phyloP scores from a whole-genome alignment of 2,329 filamentous ascomycete species.

The Ophiostoma australiae region DNA sequence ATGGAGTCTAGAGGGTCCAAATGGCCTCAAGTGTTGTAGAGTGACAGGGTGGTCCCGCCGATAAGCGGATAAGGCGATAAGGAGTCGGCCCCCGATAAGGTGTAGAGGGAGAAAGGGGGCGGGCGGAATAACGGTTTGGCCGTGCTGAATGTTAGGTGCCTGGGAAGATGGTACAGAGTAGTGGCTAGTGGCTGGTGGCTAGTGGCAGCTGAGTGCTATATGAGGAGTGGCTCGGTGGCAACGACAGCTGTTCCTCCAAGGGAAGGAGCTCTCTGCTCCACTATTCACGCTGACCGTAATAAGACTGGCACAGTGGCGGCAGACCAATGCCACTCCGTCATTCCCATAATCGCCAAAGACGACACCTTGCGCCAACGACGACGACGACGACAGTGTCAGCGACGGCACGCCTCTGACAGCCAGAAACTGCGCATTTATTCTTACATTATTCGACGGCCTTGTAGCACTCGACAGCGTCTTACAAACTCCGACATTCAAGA shows the following conservation, averaged over 20 bases:
- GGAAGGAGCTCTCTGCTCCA: neutral
- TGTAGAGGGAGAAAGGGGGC: constrained; percentile 13
- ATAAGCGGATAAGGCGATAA: constrained; percentile 20
- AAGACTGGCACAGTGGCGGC: neutral
- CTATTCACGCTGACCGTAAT: constrained; percentile 1
- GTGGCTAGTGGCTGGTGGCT: neutral
- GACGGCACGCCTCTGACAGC: constrained; percentile 7
- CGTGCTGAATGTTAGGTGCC: constrained; percentile 1
- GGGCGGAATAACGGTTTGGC: constrained; percentile 20
- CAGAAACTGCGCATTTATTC: neutral
- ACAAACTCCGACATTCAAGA: neutral
- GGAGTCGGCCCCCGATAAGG: constrained; percentile 7
- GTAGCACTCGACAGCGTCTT: neutral
- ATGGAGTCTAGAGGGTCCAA: constrained; percentile 5
- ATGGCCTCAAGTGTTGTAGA: constrained; percentile 5
- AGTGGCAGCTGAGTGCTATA: neutral
- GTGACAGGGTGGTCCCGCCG: neutral
- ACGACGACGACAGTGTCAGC: constrained; percentile 10
- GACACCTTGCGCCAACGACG: constrained; percentile 24
- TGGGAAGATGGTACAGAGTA: neutral
- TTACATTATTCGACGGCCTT: neutral
- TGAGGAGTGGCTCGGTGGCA: neutral
- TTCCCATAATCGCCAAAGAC: constrained; percentile 20
- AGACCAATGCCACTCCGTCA: constrained; percentile 17
- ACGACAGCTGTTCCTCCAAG: constrained; percentile 12